These are phyloP conservation scores for Ziziphus jujuba DNA, from an alignment of 306 rosid species.

Conservation along the genomic window DNA sequence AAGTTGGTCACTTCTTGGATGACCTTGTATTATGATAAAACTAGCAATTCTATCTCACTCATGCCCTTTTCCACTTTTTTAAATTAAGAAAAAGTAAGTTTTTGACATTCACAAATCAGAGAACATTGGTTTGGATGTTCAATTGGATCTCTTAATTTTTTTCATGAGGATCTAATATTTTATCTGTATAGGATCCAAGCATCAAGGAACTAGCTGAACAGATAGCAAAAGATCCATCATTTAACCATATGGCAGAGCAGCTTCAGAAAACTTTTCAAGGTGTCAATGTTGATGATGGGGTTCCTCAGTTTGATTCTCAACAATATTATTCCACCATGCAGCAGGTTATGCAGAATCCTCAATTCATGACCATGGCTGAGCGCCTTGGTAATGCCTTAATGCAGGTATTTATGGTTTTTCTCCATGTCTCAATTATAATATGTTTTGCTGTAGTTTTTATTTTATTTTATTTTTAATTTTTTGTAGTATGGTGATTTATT, in stretches of 20 bases:
- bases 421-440: not conserved
- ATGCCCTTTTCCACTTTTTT: no score
- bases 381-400: slow-evolving; percentile 87
- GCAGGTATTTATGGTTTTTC: slow-evolving; percentile 61
- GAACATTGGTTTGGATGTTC: no score
- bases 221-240: slow-evolving; percentile 91
- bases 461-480: no score
- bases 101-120: no score
- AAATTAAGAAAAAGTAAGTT: no score
- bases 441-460: not conserved
- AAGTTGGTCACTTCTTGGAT: no score
- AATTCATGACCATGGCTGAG: slow-evolving; percentile 98
- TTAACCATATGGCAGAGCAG: slow-evolving; percentile 98
- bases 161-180: slow-evolving; percentile 23
- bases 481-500: slow-evolving; percentile 8
- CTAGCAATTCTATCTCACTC: no score
- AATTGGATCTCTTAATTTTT: not conserved
- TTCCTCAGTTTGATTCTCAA: slow-evolving; percentile 84
- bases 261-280: slow-evolving; percentile 91
- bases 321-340: slow-evolving; percentile 86
- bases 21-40: no score
- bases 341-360: slow-evolving; percentile 98
- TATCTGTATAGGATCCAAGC: slow-evolving; percentile 82
- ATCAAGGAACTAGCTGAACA: slow-evolving; percentile 95
- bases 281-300: slow-evolving; percentile 50